These are phyloP conservation scores for Tolypocladium tundrense DNA, from an alignment of 2,329 filamentous ascomycete genomes.

Conservation along the genomic window DNA sequence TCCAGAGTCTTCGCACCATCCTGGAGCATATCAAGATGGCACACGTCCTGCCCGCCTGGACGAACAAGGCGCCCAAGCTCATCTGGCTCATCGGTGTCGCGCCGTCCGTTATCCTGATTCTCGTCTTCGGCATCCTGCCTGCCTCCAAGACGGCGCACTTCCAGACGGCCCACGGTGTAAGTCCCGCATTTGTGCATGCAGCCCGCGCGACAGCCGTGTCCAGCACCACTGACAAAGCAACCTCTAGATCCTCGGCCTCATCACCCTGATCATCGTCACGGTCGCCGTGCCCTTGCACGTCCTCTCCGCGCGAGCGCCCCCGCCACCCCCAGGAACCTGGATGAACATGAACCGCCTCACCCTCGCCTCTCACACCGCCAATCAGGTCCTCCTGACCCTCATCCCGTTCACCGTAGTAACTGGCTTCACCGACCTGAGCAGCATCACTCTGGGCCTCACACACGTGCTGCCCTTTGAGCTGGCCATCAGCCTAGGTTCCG, in stretches of 20 bases:
- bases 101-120: conserved; percentile 12
- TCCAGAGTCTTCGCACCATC: conserved; percentile 16
- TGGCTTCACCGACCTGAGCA: conserved; percentile 18
- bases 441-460: conserved; percentile 16
- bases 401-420: conserved; percentile 11
- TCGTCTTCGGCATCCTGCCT: conserved; percentile 16
- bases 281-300: conserved; percentile 13
- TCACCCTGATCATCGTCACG: conserved; percentile 15
- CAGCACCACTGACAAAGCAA: background rate
- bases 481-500: conserved; percentile 13
- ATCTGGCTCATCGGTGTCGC: conserved; percentile 15
- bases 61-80: conserved; percentile 12
- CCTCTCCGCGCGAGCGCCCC: conserved; percentile 9
- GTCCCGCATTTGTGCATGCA: background rate
- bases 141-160: conserved; percentile 14
- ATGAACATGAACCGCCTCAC: background rate
- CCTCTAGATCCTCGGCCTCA: conserved; percentile 16
- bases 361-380: conserved; percentile 8
- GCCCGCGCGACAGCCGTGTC: background rate
- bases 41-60: conserved; percentile 11
- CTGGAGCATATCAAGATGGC: conserved; percentile 11
- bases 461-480: conserved; percentile 16
- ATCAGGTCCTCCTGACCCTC: conserved; percentile 16
- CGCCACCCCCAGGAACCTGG: background rate
- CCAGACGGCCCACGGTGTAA: conserved; percentile 17